These are phyloP conservation scores for Uronychia binucleata DNA, from an alignment of 73 alveolate genomes.

Conservation along the genomic window DNA sequence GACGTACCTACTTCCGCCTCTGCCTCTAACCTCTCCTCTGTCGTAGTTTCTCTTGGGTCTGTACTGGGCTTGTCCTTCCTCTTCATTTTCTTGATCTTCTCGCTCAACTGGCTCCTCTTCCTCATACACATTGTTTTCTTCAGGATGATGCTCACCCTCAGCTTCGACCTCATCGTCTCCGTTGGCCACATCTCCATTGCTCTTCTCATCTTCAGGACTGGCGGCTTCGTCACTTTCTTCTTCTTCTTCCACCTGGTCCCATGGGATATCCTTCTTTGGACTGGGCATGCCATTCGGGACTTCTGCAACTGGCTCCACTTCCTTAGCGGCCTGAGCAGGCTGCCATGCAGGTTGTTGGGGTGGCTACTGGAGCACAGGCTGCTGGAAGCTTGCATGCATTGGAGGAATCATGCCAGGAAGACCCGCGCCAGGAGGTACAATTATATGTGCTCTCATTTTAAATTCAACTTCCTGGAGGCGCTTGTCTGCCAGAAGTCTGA, in stretches of 20 bases:
- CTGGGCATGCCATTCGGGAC: not conserved
- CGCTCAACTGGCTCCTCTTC: not conserved
- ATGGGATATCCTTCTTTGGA: not conserved
- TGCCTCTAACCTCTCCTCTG: not conserved
- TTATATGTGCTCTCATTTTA: not conserved
- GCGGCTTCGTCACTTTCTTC: not conserved
- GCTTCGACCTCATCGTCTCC: too few relatives aligned
- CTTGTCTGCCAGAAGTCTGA: not conserved
- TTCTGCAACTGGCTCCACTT: not conserved
- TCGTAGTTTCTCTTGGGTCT: not conserved
- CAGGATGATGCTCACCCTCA: too few relatives aligned
- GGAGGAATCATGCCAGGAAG: not conserved
- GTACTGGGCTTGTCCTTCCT: not conserved
- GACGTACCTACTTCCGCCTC: not conserved
- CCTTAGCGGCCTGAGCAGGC: not conserved
- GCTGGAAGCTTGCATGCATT: too few relatives aligned
- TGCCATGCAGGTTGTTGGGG: not conserved
- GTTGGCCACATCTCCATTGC: too few relatives aligned
- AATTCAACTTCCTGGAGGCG: not conserved
- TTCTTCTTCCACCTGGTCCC: not conserved
- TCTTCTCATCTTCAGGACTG: not conserved
- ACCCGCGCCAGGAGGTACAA: not conserved
- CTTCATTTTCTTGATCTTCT: not conserved
- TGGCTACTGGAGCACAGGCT: too few relatives aligned
- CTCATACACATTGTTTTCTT: not conserved